Evolutionary conservation across 176 grass and related monocot genomes (phyloP), one percentile per base, ranked within the genome.

Genomic region (Carex myosuroides): DNA sequence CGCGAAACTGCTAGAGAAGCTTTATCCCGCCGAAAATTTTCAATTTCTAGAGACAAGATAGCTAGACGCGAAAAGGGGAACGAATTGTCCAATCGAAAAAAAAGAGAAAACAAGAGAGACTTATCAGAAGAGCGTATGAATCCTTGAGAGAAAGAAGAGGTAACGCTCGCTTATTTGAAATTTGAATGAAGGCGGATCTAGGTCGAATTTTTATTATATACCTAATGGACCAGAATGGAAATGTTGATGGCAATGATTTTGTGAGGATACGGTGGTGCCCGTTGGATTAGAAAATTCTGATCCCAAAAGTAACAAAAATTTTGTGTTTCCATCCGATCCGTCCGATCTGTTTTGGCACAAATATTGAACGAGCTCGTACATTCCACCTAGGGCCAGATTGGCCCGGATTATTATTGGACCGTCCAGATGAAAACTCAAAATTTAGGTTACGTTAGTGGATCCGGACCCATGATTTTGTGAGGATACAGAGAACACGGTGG

Each of bases 161-260:
- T 69, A 39, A 42, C 70, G 70, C 24, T 41, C 42, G 20, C 41
- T 50, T 73, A 39, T 73, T 73, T 48, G 70, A 73, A 73, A 73
- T 73, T 73, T 52, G 70, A 73, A 73, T 20, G 18, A 72, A 46
- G 20, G 39, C n/a, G n/a, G 70, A 73, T 72, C 42, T 73, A 52
- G 70, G 70, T 73, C 37, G 67, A 32, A 70, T 41, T 42, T 70
- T 44, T 42, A 44, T 10, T 18, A 18, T n/a, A 70, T 70, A 41
- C 16, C 6, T 8, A 18, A 41, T 70, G 9, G 66, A 42, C 41
- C 13, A 8, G 35, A 42, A 42, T 18, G 17, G 33, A 70, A 18
- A 70, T 10, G 16, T 35, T 16, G 16, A 42, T 8, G 66, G 35
- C 0, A 9, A 7, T 10, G 66, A 70, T 70, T 70, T 41, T 16